Base-by-base conservation (phyloP, 73 alveolate species). In the Tetrahymena thermophila region DNA sequence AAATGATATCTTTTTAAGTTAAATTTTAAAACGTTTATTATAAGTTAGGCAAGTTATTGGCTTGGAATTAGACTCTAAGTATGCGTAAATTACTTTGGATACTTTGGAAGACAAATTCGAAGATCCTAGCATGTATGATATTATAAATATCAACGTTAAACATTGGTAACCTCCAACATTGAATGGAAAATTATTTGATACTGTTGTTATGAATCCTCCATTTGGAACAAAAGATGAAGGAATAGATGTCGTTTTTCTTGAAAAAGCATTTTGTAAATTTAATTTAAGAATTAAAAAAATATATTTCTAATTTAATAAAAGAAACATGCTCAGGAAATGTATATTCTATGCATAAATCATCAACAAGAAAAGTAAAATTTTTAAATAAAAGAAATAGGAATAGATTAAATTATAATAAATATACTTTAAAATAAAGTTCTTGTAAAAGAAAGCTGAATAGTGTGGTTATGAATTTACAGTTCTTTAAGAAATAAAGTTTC, bases 121-220 rank as follows among this genome's bases (percentile, higher is more conserved):
- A 42, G 93, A 71, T 28, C 89, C 89, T n/a, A 31, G 84, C 43
- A 56, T 84, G 56, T 85, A 55, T 89, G 97, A 95, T 95, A 25
- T 95, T 34, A 93, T 95, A n/a, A 44, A 85, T 23, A 85, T 94
- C 35, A 89, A 95, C 56, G 21, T 95, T 28, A 85, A 95, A 37
- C 93, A 43, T 85, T 94, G 94, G 93, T 43, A 89, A 89, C 84
- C 94, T 38, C 95, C 93, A 25, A 40, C 94, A n/a, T 34, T 56
- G 42, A 85, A 95, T 55, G 97, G 89, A 71, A 71, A 71, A 71
- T 0, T 71, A 4, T 71, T 95, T 35, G 97, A 95, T 56, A 43
- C 94, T 35, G 55, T 95, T 10, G 56, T 95, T 34, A 95, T 95
- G 97, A 95, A 95, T 89, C 97, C 97, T 35, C 97, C 97, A 6